Evolutionary conservation across 1,139 yeast species (phyloP).

Genomic region (Candida dubliniensis): DNA sequence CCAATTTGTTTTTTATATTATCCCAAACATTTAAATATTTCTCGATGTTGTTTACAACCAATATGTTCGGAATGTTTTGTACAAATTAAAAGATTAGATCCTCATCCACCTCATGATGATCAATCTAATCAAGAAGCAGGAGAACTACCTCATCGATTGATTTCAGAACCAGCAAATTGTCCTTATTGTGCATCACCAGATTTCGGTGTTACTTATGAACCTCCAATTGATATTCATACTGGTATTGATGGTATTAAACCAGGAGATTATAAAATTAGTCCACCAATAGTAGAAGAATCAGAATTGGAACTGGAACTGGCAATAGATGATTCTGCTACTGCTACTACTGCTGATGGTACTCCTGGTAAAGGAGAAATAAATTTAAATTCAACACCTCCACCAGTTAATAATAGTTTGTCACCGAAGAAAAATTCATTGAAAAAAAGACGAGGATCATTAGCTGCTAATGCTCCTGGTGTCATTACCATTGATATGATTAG

Average conservation of each 20-base stretch:
- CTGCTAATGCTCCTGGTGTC: slow-evolving; percentile 64
- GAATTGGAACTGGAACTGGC: slow-evolving; percentile 10
- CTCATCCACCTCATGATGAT: slow-evolving; percentile 87
- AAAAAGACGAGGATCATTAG: slow-evolving; percentile 44
- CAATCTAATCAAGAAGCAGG: slow-evolving; percentile 25
- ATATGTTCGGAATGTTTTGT: slow-evolving; percentile 97
- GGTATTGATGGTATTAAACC: slow-evolving; percentile 55
- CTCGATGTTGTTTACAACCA: slow-evolving; percentile 92
- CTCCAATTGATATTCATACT: slow-evolving; percentile 54
- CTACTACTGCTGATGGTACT: slow-evolving; percentile 7
- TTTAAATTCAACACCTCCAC: slow-evolving; percentile 8
- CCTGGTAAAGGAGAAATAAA: neutral
- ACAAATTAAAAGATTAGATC: slow-evolving; percentile 89
- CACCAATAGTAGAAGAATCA: slow-evolving; percentile 6
- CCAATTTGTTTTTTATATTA: slow-evolving; percentile 91
- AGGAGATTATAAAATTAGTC: slow-evolving; percentile 25
- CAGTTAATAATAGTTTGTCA: neutral
- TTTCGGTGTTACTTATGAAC: slow-evolving; percentile 79
- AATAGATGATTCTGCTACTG: slow-evolving; percentile 8
- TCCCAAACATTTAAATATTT: slow-evolving; percentile 74
- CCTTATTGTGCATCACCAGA: slow-evolving; percentile 91
- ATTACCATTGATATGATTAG: slow-evolving; percentile 78
- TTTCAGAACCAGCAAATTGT: slow-evolving; percentile 86
- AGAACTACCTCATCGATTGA: slow-evolving; percentile 58
- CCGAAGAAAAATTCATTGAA: slow-evolving; percentile 2